A percentile compares a stretch with the other conserved stretches of the same genome.
Conservation (phyloP, 768 basidiomycete genomes). For the Ramaria sp. region DNA sequence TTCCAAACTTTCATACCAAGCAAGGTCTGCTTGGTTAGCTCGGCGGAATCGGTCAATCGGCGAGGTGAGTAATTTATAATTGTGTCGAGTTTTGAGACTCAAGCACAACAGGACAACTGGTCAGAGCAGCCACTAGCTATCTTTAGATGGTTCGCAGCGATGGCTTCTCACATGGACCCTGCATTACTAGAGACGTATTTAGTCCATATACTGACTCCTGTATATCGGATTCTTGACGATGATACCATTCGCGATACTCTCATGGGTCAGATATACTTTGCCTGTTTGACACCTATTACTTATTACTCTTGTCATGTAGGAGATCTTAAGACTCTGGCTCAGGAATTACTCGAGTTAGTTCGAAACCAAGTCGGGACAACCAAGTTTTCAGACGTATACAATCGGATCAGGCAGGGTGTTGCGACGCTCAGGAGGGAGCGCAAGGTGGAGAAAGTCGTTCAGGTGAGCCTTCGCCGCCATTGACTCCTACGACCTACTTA, state of each 20-base stretch:
- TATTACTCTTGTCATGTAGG: constrained; percentile 31
- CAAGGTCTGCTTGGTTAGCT: constrained; percentile 62
- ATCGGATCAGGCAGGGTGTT: constrained; percentile 63
- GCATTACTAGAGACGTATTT: constrained; percentile 54
- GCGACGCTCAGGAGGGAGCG: constrained; percentile 60
- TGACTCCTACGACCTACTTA: neutral
- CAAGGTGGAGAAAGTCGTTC: constrained; percentile 43
- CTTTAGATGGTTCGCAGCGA: constrained; percentile 90
- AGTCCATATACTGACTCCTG: constrained; percentile 74
- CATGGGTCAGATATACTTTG: constrained; percentile 47
- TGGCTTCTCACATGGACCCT: constrained; percentile 61
- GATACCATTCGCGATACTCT: constrained; percentile 68
- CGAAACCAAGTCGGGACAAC: constrained; percentile 84
- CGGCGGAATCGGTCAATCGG: constrained; percentile 43
- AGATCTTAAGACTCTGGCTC: constrained; percentile 69
- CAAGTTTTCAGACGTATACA: constrained; percentile 71
- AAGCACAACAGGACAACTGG: constrained; percentile 58
- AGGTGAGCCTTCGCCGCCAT: constrained; percentile 25
- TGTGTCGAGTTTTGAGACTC: neutral
- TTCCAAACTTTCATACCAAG: constrained; percentile 85
- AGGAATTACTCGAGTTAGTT: constrained; percentile 79
- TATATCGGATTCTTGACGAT: constrained; percentile 82
- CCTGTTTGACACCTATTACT: neutral
- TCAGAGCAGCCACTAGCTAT: constrained; percentile 67
- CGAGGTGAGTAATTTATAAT: constrained; percentile 23